Conservation (phyloP, 176 grass and related monocot genomes). For the Typha latifolia region DNA sequence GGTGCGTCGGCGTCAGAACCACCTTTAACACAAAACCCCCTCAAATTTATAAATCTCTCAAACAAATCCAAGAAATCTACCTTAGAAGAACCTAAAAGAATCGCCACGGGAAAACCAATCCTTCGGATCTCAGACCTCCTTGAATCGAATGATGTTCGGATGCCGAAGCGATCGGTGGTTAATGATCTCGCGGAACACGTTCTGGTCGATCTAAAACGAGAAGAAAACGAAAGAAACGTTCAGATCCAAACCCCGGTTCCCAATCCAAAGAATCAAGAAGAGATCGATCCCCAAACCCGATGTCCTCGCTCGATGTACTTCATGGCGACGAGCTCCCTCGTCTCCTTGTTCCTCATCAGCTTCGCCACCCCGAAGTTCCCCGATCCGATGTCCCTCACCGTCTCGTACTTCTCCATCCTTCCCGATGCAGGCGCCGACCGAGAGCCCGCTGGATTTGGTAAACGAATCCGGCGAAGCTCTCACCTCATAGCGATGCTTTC, state of each 20-base stretch:
- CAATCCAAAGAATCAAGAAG: neutral
- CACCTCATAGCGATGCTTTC: neutral
- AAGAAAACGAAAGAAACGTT: neutral
- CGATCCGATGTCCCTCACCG: conserved; percentile 80
- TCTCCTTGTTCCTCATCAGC: conserved; percentile 74
- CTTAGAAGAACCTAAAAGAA: neutral
- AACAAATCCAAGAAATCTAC: neutral
- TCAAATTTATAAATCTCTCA: neutral
- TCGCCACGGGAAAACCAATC: neutral
- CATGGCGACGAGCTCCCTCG: conserved; percentile 81
- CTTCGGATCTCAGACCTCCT: conserved; percentile 37
- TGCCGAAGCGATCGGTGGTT: conserved; percentile 75
- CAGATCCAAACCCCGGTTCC: neutral
- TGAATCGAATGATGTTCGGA: conserved; percentile 87
- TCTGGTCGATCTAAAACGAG: conserved; percentile 64
- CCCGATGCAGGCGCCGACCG: neutral
- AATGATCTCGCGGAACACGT: conserved; percentile 80
- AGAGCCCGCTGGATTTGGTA: neutral
- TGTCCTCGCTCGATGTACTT: conserved; percentile 82
- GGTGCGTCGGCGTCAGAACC: conserved; percentile 71
- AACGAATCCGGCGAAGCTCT: neutral
- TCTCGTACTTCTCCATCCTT: conserved; percentile 79
- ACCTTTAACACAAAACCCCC: conserved; percentile 28
- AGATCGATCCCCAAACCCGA: conserved; percentile 23
- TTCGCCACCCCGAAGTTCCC: conserved; percentile 88